A percentile compares a stretch with the other conserved stretches of the same genome.
These are phyloP conservation scores for Leccinum variicolor DNA, from an alignment of 768 basidiomycete genomes.

Conservation along the genomic window DNA sequence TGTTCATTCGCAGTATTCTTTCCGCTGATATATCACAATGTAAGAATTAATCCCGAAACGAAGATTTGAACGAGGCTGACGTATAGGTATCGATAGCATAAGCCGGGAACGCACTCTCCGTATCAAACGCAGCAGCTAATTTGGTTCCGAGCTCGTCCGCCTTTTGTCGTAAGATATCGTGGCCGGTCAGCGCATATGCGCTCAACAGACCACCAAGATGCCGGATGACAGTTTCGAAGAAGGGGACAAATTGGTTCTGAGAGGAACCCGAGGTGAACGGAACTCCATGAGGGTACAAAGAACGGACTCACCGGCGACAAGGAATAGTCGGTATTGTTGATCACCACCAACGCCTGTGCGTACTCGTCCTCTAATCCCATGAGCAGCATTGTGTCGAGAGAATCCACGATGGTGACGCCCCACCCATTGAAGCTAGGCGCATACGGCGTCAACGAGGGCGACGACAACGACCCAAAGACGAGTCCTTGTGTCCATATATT, in stretches of 20 bases:
- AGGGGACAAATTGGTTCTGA: conserved; percentile 42
- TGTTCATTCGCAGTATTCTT: neutral
- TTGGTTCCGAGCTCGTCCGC: conserved; percentile 73
- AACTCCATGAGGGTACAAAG: neutral
- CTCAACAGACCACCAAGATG: conserved; percentile 86
- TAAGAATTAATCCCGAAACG: neutral
- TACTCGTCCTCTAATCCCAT: conserved; percentile 77
- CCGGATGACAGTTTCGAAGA: conserved; percentile 85
- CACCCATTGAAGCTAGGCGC: conserved; percentile 69
- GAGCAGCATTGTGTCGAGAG: conserved; percentile 81
- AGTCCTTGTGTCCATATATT: no score
- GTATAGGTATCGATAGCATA: conserved; percentile 65
- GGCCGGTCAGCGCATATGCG: conserved; percentile 71
- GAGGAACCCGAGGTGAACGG: neutral
- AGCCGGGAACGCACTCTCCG: conserved; percentile 64
- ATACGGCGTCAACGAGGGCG: conserved; percentile 1
- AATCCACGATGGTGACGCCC: conserved; percentile 75
- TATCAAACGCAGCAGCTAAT: conserved; percentile 70
- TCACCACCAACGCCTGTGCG: conserved; percentile 50
- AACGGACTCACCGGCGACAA: conserved; percentile 36
- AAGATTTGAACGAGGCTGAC: conserved; percentile 30
- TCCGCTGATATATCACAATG: neutral
- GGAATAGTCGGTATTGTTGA: conserved; percentile 48
- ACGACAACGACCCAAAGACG: neutral
- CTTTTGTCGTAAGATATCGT: conserved; percentile 58